phyloP scores from a whole-genome alignment of 345 rosid species.

The Bruguiera parviflora region DNA sequence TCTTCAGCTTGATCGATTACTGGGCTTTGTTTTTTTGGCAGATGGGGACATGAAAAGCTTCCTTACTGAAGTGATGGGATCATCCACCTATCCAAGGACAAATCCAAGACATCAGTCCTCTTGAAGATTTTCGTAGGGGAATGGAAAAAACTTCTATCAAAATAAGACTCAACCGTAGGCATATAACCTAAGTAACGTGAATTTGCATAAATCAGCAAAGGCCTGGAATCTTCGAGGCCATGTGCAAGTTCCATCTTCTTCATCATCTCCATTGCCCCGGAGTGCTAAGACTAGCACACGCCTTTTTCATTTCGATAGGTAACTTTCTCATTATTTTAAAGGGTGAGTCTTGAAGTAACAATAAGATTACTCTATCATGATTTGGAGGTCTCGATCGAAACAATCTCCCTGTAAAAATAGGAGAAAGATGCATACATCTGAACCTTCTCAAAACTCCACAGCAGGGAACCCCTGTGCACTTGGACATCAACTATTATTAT shows the following conservation, averaged over 20 bases:
- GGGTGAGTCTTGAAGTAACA: too few species aligned
- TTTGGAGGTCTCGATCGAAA: too few species aligned
- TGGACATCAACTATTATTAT: not conserved
- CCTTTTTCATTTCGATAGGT: too few species aligned
- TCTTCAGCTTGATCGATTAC: slow-evolving; percentile 31
- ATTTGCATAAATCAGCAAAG: not conserved
- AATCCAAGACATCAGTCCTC: not conserved
- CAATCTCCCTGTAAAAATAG: too few species aligned
- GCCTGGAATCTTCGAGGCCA: not conserved
- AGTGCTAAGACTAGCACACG: too few species aligned
- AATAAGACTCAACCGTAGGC: not conserved
- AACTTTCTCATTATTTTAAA: too few species aligned
- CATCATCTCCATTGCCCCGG: not conserved
- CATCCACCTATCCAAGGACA: slow-evolving; percentile 50
- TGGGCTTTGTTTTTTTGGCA: slow-evolving; percentile 44
- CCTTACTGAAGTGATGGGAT: slow-evolving; percentile 68
- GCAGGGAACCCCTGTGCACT: too few species aligned
- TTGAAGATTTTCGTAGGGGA: not conserved
- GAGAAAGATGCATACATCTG: too few species aligned
- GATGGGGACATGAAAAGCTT: slow-evolving; percentile 66
- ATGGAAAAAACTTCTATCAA: not conserved
- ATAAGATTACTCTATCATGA: too few species aligned
- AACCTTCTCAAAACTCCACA: too few species aligned
- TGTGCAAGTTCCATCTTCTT: not conserved
- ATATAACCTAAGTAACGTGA: not conserved